Conservation (phyloP, 2,329 filamentous ascomycete species). For the Chaetomium globosum region DNA sequence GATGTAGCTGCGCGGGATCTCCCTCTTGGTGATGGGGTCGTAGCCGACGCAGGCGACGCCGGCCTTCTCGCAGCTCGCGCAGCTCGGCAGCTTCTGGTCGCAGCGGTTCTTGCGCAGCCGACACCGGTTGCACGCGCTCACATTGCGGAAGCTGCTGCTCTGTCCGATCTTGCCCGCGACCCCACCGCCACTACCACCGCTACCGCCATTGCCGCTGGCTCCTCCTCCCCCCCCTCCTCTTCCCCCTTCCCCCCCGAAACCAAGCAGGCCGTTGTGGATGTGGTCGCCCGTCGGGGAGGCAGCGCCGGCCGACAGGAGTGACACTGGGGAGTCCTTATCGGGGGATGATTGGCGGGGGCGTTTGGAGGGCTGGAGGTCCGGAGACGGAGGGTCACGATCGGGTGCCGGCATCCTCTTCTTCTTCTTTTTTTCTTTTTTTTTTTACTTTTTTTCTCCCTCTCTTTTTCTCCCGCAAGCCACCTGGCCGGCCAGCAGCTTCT, state of each 20-base stretch:
- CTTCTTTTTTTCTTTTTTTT: too few species aligned
- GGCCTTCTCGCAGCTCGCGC: conserved; percentile 91
- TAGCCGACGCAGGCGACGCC: conserved; percentile 89
- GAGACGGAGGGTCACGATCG: conserved; percentile 52
- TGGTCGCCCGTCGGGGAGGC: conserved; percentile 44
- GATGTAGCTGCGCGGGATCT: conserved; percentile 93
- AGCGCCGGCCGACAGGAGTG: conserved; percentile 38
- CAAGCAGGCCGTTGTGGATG: conserved; percentile 38
- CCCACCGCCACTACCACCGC: conserved; percentile 31
- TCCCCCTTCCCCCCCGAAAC: conserved; percentile 30
- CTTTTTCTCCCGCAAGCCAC: conserved; percentile 24
- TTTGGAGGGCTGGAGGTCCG: conserved; percentile 57
- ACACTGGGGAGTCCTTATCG: conserved; percentile 49
- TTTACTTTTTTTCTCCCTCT: too few species aligned
- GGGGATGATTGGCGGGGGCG: conserved; percentile 59
- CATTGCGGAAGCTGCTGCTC: conserved; percentile 75
- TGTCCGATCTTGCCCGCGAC: conserved; percentile 54
- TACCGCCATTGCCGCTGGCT: conserved; percentile 37
- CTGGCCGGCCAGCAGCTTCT: conserved; percentile 11
- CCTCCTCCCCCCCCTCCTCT: conserved; percentile 32
- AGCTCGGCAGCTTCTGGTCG: conserved; percentile 89
- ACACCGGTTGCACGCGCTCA: conserved; percentile 93
- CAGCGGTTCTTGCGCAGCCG: conserved; percentile 91
- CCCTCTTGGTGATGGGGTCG: conserved; percentile 92
- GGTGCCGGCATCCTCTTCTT: conserved; percentile 46